Conservation (phyloP, 345 rosid genomes). For the Brassica carinata region DNA sequence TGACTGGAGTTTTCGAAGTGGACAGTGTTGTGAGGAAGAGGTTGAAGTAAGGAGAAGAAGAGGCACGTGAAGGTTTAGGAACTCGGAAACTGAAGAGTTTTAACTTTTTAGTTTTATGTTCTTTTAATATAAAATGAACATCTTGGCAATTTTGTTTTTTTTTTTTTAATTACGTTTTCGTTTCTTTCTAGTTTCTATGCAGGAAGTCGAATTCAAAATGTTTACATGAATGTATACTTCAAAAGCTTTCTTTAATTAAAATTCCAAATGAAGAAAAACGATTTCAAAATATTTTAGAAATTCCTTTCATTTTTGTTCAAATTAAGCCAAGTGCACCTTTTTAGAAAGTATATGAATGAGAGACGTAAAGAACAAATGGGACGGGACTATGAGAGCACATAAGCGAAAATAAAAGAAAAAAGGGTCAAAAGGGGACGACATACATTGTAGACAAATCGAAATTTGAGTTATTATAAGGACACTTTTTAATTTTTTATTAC, state of each 20-base stretch:
- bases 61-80: conserved; percentile 38
- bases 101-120: not conserved
- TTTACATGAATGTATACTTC: not conserved
- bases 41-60: conserved; percentile 28
- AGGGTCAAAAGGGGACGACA: conserved; percentile 24
- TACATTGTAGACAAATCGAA: conserved; percentile 2
- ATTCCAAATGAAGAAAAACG: not conserved
- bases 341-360: not conserved
- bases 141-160: not conserved
- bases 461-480: no score
- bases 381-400: not conserved
- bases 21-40: conserved; percentile 23
- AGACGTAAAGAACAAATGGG: conserved; percentile 10
- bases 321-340: not conserved
- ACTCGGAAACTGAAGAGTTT: conserved; percentile 18
- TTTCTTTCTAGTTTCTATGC: not conserved
- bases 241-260: not conserved
- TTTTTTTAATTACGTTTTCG: not conserved
- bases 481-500: no score
- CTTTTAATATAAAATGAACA: not conserved
- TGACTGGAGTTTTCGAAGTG: conserved; percentile 20
- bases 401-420: not conserved
- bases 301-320: not conserved
- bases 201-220: not conserved
- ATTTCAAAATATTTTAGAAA: not conserved